A percentile compares a stretch with the other conserved stretches of the same genome.
Evolutionary conservation across 2,329 filamentous ascomycete genomes (phyloP).

Genomic region (Penicillium sp.): DNA sequence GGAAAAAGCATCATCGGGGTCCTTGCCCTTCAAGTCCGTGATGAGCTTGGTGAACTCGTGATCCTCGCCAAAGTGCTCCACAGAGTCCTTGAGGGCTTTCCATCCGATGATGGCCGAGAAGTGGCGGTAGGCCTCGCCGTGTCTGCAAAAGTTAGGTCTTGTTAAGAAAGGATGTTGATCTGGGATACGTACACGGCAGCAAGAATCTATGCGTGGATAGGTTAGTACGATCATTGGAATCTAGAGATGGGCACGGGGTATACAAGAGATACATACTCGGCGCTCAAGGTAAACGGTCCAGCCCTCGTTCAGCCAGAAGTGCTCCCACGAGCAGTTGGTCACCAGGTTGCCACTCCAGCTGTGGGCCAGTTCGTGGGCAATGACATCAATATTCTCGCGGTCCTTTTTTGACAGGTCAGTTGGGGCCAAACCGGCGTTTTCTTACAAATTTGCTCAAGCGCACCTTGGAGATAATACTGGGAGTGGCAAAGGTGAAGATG

Average conservation of each 20-base stretch:
- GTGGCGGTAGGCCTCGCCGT: slow-evolving; percentile 84
- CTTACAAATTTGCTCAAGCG: too few relatives aligned
- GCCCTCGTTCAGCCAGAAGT: slow-evolving; percentile 71
- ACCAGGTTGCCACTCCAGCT: slow-evolving; percentile 86
- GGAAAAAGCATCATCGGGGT: slow-evolving; percentile 95
- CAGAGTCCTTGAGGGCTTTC: slow-evolving; percentile 83
- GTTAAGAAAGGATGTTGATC: neutral
- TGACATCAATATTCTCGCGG: slow-evolving; percentile 91
- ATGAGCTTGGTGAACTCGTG: slow-evolving; percentile 94
- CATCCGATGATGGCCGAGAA: slow-evolving; percentile 97
- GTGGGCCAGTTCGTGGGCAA: slow-evolving; percentile 80
- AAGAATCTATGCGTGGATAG: slow-evolving; percentile 40
- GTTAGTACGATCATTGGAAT: neutral
- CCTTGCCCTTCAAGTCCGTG: slow-evolving; percentile 83
- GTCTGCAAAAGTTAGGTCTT: slow-evolving; percentile 54
- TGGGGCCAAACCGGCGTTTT: too few relatives aligned
- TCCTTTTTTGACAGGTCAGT: slow-evolving; percentile 60
- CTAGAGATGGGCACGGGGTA: neutral
- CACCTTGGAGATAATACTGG: slow-evolving; percentile 85
- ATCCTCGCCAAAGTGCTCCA: slow-evolving; percentile 77
- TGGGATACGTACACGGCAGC: slow-evolving; percentile 44
- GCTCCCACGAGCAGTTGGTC: slow-evolving; percentile 59
- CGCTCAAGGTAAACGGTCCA: slow-evolving; percentile 97
- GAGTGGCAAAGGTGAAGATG: slow-evolving; percentile 92
- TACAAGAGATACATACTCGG: slow-evolving; percentile 51